Evolutionary conservation across 106 monocot genomes (phyloP), one percentile per base, ranked within the genome.

Genomic region (Allium sativum): DNA sequence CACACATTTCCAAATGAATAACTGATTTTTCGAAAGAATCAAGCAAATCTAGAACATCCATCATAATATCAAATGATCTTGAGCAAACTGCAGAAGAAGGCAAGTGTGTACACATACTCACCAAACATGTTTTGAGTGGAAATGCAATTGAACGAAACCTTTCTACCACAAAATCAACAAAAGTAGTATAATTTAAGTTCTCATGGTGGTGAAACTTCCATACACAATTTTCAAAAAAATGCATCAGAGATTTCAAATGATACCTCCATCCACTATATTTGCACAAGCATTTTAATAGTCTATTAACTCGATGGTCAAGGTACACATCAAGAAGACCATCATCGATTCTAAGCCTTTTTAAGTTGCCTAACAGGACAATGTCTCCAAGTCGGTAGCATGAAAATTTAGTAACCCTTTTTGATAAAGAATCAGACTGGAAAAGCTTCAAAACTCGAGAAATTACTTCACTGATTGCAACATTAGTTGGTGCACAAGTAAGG

Each of bases 401-500:
- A 19, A 44, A 61, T 8, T 20, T 15, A 44, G 18, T 45, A 4
- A 40, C 60, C 56, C 46, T 74, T 3, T 15, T 42, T 42, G 31
- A 4, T 14, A 42, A 7, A 59, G 7, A 59, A 7, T 42, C 21
- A 5, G 42, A 15, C 16, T 59, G 58, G 16, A 78, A 1, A 42
- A 86, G 40, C 40, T 21, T 61, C 18, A 80, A 15, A 7, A 83
- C 18, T 7, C 91, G 82, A 0, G 61, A 75, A 3, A 80, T 76
- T 11, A 91, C 70, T 65, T 86, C 74, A 42, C 48, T 16, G 0
- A 86, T 65, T 12, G 91, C 91, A 9, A 56, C 71, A 52, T 91
- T 91, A 40, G 91, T 91, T 0, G 92, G 87, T 7, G 92, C 77
- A 15, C 87, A 87, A 4, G 78, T 59, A 6, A 88, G 53, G 2